Conservation (phyloP, 164 flowering plant genomes). For the Protea cynaroides region DNA sequence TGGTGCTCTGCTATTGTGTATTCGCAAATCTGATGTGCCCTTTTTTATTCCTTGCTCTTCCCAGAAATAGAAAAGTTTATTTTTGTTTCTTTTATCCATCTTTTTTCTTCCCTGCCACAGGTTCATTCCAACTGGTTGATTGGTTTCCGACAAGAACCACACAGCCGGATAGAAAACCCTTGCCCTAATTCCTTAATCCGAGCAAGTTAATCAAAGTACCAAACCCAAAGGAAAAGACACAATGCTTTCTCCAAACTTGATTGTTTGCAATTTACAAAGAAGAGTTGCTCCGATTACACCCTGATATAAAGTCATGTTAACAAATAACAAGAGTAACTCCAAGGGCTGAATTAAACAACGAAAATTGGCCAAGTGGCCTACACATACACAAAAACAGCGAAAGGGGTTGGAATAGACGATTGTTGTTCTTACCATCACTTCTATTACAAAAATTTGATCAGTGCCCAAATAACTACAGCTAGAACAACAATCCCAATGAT, state of each 20-base stretch:
- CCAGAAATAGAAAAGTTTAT: too few relatives aligned
- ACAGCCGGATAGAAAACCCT: too few relatives aligned
- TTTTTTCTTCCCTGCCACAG: too few relatives aligned
- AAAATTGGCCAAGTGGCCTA: neutral
- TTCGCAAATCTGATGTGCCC: too few relatives aligned
- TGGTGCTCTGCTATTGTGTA: too few relatives aligned
- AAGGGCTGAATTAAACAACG: neutral
- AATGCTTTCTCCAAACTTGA: neutral
- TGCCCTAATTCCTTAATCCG: neutral
- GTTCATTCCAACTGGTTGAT: too few relatives aligned
- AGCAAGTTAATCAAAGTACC: neutral
- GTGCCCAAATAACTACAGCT: slow-evolving; percentile 49
- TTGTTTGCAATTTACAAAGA: neutral
- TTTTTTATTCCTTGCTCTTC: too few relatives aligned
- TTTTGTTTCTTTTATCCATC: too few relatives aligned
- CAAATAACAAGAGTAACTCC: neutral
- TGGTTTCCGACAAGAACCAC: too few relatives aligned
- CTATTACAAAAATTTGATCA: slow-evolving; percentile 59
- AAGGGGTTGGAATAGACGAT: neutral
- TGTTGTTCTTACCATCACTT: slow-evolving; percentile 1
- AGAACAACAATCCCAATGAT: slow-evolving; percentile 64
- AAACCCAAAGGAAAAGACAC: neutral
- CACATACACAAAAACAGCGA: neutral
- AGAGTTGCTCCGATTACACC: neutral
- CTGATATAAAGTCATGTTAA: too few relatives aligned